Base-by-base conservation (phyloP, 148 eudicot genomes). In the Fagopyrum tataricum region DNA sequence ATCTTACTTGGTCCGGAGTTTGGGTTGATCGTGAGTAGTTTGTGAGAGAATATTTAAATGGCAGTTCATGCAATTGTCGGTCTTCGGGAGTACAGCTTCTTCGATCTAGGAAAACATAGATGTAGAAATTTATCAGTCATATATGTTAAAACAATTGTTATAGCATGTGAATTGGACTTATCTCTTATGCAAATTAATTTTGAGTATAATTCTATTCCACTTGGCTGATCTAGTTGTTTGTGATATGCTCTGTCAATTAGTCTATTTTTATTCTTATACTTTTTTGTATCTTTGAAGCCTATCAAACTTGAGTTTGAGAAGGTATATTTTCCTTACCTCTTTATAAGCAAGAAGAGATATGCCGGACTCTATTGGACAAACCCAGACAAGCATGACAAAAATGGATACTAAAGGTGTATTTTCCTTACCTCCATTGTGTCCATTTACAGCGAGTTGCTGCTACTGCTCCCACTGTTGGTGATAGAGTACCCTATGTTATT, bases 241-340 rank as follows among this genome's bases (percentile, higher is more conserved):
- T 64, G n/a, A 4, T 39, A 37, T 37, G 43, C 39, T 37, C 37
- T 12, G 5, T 43, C 43, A 6, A 6, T 43, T 37, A 37, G 39
- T 37, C 69, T n/a, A n/a, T n/a, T n/a, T n/a, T 14, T 18, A 64
- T 64, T 13, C 39, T 11, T 64, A 31, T 64, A 8, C 37, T 39
- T 39, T 81, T 39, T 13, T 81, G 24, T 51, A 31, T 77, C 26
- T 72, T 74, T 76, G 79, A 78, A 95, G 98, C 98, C 98, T 73
- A 95, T 95, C 76, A 91, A 87, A 74, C 77, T 95, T 31, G 98
- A 95, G 92, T 95, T 95, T 84, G 98, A 95, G 90, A 95, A 95
- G 88, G 89, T 95, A 74, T 95, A 95, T 83, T 90, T 68, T 82
- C 98, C 97, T 49, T 95, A 95, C 82, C 78, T 95, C 47, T 83